Evolutionary conservation across 495 filamentous ascomycete species (phyloP).

Genomic region (Aspergillus diversus): DNA sequence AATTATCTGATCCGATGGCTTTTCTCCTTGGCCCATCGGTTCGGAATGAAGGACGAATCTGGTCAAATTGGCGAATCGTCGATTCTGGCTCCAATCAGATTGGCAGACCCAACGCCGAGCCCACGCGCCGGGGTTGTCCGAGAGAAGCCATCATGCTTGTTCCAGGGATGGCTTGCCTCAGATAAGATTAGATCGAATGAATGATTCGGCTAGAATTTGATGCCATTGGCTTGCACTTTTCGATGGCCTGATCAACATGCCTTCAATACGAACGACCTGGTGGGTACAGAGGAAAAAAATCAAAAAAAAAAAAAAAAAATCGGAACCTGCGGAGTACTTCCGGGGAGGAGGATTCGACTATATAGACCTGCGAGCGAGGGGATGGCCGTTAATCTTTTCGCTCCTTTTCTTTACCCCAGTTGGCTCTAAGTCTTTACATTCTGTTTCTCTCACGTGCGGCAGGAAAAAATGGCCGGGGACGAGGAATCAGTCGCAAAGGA

Average conservation of each 20-base stretch:
- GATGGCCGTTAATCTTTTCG: background rate
- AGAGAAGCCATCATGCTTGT: background rate
- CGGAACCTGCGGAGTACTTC: no score
- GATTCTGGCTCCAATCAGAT: constrained; percentile 3
- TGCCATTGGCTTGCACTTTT: background rate
- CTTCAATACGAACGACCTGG: background rate
- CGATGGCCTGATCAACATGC: background rate
- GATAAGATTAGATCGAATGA: constrained; percentile 19
- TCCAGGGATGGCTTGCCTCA: constrained; percentile 1
- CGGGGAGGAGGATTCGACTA: no score
- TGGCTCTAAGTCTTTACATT: background rate
- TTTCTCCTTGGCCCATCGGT: background rate
- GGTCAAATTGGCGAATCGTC: background rate
- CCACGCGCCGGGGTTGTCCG: background rate
- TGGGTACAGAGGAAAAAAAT: background rate
- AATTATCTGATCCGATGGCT: constrained; percentile 28
- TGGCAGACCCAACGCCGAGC: background rate
- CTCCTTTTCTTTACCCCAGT: background rate
- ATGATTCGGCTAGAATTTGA: background rate
- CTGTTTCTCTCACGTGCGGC: no score
- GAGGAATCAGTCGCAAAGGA: background rate
- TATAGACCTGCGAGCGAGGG: background rate
- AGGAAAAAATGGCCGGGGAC: background rate
- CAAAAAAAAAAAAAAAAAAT: background rate
- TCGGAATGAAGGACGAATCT: background rate